Base-by-base conservation (phyloP, 352 stramenopile species). In the Globisporangium paddicum region DNA sequence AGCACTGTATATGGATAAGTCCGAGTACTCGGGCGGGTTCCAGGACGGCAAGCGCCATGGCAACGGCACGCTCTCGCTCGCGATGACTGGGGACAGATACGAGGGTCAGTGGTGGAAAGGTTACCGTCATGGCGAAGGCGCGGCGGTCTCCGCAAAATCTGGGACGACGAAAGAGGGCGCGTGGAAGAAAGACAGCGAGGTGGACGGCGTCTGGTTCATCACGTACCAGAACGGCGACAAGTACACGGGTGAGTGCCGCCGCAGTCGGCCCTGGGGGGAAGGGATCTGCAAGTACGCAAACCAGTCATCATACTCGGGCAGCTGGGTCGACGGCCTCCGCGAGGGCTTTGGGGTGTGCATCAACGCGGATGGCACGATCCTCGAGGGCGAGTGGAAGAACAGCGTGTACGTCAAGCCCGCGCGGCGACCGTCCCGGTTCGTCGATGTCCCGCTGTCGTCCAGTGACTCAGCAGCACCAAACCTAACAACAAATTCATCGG, bases 241-340 rank as follows among this genome's bases (percentile, higher is more conserved):
- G 57, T 90, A 84, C 68, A 82, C 74, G 18, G 82, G 82, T 18
- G 60, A 72, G 14, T 87, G 79, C 30, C 74, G 71, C 16, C 75
- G 75, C n/a, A 79, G 80, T 0, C 68, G 74, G 9, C 77, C 82
- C 25, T 89, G 79, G 78, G 82, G 82, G 10, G 69, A 86, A 56
- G 95, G 95, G 1, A 89, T 88, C 0, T 95, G 91, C 53, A 93
- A 96, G 54, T 97, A 97, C 30, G 69, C 82, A 23, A 96, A 96
- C 51, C 92, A 93, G 10, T 84, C 92, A 54, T 80, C 96, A 13
- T 98, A 97, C 62, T 90, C 81, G 2, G 95, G 95, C 0, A 58
- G 68, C 9, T 98, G 79, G 78, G 58, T 87, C 6, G 74, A 96
- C 45, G 89, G 86, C 3, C 62, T 89, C 18, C 75, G 87, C 48